Evolutionary conservation across 352 stramenopile species (phyloP).

Genomic region (Phytopythium ostracodes): DNA sequence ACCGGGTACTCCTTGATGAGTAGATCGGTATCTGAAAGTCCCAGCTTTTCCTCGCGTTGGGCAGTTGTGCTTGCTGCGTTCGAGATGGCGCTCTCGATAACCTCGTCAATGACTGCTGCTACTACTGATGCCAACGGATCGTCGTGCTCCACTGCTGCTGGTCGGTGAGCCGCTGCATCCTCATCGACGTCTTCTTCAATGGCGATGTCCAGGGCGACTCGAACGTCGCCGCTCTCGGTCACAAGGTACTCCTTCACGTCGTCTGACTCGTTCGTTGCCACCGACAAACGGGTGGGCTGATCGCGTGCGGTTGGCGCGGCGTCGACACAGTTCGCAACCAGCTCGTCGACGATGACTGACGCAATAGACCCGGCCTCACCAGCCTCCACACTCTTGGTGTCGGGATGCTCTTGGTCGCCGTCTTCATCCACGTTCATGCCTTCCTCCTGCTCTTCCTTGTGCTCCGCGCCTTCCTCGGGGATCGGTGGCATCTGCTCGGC

Average conservation of each 20-base stretch:
- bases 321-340: not conserved
- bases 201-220: not conserved
- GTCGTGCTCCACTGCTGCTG: not conserved
- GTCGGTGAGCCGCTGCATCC: not conserved
- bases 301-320: not conserved
- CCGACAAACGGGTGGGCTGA: not conserved
- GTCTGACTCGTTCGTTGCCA: slow-evolving; percentile 6
- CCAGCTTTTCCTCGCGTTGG: not conserved
- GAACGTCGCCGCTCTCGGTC: slow-evolving; percentile 14
- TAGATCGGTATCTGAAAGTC: not conserved
- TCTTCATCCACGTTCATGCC: not conserved
- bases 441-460: slow-evolving; percentile 1
- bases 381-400: not conserved
- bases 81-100: not conserved
- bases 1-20: not conserved
- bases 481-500: slow-evolving; percentile 6
- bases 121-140: not conserved
- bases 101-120: not conserved
- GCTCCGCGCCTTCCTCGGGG: not conserved
- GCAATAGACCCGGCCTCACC: not conserved
- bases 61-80: not conserved
- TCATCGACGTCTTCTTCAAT: not conserved
- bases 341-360: not conserved
- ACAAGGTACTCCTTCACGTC: slow-evolving; percentile 10
- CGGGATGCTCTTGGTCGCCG: not conserved